Conservation (phyloP, 2,329 filamentous ascomycete genomes). For the Exophiala sp. region DNA sequence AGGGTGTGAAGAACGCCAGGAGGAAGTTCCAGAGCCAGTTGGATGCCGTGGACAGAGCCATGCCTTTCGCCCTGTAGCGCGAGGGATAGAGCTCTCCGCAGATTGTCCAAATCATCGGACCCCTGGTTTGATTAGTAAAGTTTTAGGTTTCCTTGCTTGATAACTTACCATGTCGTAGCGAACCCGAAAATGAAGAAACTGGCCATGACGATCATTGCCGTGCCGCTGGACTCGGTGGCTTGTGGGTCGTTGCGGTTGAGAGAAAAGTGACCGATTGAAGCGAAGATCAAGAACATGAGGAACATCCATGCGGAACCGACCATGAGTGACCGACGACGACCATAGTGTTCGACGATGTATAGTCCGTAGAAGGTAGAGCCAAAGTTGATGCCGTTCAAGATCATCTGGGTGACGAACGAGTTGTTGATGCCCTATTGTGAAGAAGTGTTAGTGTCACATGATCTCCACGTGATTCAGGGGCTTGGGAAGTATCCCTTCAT, state of each 20-base stretch:
- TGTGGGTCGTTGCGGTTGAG: constrained; percentile 40
- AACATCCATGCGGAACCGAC: constrained; percentile 78
- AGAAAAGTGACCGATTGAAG: constrained; percentile 51
- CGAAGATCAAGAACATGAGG: constrained; percentile 66
- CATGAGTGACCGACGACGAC: constrained; percentile 75
- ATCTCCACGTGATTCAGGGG: constrained; percentile 33
- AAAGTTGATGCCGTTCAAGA: constrained; percentile 87
- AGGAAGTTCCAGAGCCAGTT: constrained; percentile 80
- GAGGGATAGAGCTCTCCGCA: constrained; percentile 45
- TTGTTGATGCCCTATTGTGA: constrained; percentile 58
- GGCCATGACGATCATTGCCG: constrained; percentile 68
- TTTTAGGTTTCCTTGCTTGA: not conserved
- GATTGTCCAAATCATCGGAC: constrained; percentile 55
- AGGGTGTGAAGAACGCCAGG: constrained; percentile 75
- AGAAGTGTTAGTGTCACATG: no score
- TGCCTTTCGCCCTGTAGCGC: constrained; percentile 37
- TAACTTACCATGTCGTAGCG: constrained; percentile 49
- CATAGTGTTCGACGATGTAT: constrained; percentile 77
- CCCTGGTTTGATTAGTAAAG: constrained; percentile 61
- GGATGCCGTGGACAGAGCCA: constrained; percentile 50
- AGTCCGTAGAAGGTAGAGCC: constrained; percentile 81
- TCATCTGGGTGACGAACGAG: constrained; percentile 75
- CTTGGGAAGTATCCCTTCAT: no score
- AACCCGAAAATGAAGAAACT: constrained; percentile 76
- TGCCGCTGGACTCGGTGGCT: constrained; percentile 51